These are phyloP conservation scores for Rugonectria rugulosa DNA, from an alignment of 2,329 filamentous ascomycete species.

Conservation along the genomic window DNA sequence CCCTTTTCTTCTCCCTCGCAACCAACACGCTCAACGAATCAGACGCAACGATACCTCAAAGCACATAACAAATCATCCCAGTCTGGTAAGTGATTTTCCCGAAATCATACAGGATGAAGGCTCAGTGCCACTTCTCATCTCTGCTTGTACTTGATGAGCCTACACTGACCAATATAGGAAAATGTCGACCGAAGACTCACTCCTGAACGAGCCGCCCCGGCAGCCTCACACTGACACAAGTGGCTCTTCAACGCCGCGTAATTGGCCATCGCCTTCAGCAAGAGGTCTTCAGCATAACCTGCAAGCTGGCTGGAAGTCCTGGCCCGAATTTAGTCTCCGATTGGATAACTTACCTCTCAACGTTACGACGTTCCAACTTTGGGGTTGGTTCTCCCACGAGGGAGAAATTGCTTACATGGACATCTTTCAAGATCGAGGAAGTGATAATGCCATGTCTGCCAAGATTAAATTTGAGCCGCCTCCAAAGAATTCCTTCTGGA, in stretches of 20 bases:
- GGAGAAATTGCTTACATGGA: constrained; percentile 66
- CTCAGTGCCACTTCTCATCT: no score
- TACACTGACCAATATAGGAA: no score
- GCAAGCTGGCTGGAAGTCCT: constrained; percentile 42
- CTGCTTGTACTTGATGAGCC: no score
- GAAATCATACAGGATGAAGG: no score
- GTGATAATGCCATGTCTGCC: constrained; percentile 41
- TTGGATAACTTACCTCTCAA: constrained; percentile 45
- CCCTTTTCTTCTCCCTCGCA: neutral
- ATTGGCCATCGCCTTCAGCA: neutral
- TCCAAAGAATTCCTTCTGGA: constrained; percentile 61
- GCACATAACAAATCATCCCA: no score
- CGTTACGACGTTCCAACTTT: constrained; percentile 55
- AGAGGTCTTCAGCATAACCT: constrained; percentile 1
- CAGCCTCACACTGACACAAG: no score
- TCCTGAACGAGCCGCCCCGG: no score
- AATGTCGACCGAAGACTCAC: no score
- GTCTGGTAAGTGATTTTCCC: no score
- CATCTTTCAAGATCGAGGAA: constrained; percentile 46
- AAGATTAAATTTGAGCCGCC: constrained; percentile 66
- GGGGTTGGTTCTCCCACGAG: constrained; percentile 57
- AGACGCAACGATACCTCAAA: no score
- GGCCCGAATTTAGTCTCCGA: constrained; percentile 43
- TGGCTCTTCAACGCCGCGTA: no score
- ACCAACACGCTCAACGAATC: no score